These are phyloP conservation scores for Cryptococcus jaspeensis DNA, from an alignment of 1,284 basidiomycete species.

Conservation along the genomic window DNA sequence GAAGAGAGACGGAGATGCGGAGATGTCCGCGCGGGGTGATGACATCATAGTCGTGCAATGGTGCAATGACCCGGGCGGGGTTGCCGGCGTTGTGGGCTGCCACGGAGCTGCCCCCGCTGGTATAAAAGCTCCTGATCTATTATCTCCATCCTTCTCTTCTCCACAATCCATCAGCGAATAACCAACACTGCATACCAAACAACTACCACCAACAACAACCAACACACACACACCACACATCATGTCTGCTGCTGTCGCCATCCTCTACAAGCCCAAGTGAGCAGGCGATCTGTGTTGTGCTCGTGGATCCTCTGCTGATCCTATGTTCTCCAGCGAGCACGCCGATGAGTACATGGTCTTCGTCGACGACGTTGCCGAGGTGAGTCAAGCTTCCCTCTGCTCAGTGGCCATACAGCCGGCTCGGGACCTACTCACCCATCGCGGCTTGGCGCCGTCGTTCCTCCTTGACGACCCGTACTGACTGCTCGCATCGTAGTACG, in stretches of 20 bases:
- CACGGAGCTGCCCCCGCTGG: neutral
- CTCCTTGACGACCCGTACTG: neutral
- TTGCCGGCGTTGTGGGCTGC: neutral
- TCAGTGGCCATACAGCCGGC: no score
- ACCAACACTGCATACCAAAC: neutral
- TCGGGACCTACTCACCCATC: neutral
- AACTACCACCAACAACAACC: slow-evolving; percentile 2
- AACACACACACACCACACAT: neutral
- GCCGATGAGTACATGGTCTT: slow-evolving; percentile 47
- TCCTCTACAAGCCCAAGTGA: slow-evolving; percentile 35
- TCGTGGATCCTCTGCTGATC: neutral
- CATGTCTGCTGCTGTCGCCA: slow-evolving; percentile 3
- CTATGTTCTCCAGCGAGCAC: slow-evolving; percentile 26
- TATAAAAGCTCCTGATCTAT: neutral
- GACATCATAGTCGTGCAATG: neutral
- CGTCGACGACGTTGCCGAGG: slow-evolving; percentile 44
- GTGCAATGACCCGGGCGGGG: no score
- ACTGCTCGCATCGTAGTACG: slow-evolving; percentile 23
- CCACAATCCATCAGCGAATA: neutral
- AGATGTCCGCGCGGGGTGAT: neutral
- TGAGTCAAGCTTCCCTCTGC: slow-evolving; percentile 13
- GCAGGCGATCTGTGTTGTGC: neutral
- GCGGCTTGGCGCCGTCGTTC: no score
- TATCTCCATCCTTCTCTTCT: neutral
- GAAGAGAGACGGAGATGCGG: no score